phyloP scores from a whole-genome alignment of 768 basidiomycete species.

The Dendrothele bispora region DNA sequence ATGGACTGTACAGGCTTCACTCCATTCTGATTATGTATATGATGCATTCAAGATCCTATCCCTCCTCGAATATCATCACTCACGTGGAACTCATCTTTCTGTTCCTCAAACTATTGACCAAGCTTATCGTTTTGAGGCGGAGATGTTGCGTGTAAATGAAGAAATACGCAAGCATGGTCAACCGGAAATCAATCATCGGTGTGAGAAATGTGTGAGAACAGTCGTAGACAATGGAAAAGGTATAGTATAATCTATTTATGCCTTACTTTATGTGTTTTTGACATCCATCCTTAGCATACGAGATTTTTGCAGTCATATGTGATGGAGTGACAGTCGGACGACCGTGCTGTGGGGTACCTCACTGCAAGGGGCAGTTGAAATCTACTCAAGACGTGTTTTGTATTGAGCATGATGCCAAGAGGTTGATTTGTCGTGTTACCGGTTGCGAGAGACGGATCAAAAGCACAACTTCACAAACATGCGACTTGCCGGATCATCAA shows the following conservation, averaged over 20 bases:
- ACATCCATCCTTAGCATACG: not conserved
- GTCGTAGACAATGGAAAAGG: too few relatives aligned
- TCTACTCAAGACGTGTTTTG: not conserved
- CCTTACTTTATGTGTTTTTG: not conserved
- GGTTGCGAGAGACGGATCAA: constrained; percentile 5
- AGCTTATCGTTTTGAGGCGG: not conserved
- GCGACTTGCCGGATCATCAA: constrained; percentile 8
- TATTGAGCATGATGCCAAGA: constrained; percentile 2
- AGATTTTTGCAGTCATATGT: not conserved
- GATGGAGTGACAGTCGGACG: not conserved
- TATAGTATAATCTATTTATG: not conserved
- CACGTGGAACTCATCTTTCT: not conserved
- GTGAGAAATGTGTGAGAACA: not conserved
- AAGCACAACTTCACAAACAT: constrained; percentile 4
- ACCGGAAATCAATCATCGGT: not conserved
- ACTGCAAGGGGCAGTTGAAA: not conserved
- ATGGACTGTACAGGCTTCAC: not conserved
- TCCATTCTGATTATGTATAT: not conserved
- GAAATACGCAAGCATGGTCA: not conserved
- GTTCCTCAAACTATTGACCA: not conserved
- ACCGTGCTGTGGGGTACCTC: not conserved
- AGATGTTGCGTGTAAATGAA: not conserved
- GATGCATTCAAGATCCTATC: not conserved
- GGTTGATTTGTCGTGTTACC: constrained; percentile 6
- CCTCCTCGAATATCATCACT: not conserved